phyloP scores from a whole-genome alignment of 352 stramenopile genomes.

The Phytophthora syringae region DNA sequence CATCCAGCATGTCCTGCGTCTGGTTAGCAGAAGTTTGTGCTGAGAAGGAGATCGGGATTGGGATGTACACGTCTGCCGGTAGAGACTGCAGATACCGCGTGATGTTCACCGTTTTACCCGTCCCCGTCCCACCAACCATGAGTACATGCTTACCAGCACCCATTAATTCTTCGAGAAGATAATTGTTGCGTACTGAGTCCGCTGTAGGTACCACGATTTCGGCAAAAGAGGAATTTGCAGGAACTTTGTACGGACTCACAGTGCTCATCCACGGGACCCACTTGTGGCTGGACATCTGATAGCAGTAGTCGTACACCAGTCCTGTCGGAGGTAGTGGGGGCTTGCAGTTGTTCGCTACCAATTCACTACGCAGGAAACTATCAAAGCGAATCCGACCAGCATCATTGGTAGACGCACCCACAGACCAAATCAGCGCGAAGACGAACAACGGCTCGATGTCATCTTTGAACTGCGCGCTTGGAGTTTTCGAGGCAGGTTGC shows the following conservation, averaged over 20 bases:
- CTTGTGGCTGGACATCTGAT: constrained; percentile 86
- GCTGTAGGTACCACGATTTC: constrained; percentile 95
- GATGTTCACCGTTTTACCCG: constrained; percentile 96
- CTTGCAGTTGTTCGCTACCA: constrained; percentile 72
- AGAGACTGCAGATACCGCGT: constrained; percentile 88
- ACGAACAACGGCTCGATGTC: constrained; percentile 91
- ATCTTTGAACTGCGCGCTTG: constrained; percentile 68
- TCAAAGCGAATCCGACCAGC: constrained; percentile 88
- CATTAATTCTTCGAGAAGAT: constrained; percentile 89
- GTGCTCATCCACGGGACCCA: constrained; percentile 96
- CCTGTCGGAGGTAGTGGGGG: constrained; percentile 63
- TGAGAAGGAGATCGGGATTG: constrained; percentile 92
- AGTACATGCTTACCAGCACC: constrained; percentile 91
- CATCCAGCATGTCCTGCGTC: constrained; percentile 92
- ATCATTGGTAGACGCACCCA: constrained; percentile 92
- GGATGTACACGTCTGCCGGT: constrained; percentile 88
- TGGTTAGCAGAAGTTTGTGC: constrained; percentile 93
- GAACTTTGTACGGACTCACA: constrained; percentile 82
- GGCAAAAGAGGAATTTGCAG: constrained; percentile 73
- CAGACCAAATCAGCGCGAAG: constrained; percentile 93
- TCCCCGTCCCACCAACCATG: constrained; percentile 94
- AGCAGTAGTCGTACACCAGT: constrained; percentile 93
- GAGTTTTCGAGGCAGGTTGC: constrained; percentile 44
- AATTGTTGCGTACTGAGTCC: constrained; percentile 94
- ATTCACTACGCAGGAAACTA: constrained; percentile 87